phyloP scores from a whole-genome alignment of 352 stramenopile species.

The Globisporangium splendens region DNA sequence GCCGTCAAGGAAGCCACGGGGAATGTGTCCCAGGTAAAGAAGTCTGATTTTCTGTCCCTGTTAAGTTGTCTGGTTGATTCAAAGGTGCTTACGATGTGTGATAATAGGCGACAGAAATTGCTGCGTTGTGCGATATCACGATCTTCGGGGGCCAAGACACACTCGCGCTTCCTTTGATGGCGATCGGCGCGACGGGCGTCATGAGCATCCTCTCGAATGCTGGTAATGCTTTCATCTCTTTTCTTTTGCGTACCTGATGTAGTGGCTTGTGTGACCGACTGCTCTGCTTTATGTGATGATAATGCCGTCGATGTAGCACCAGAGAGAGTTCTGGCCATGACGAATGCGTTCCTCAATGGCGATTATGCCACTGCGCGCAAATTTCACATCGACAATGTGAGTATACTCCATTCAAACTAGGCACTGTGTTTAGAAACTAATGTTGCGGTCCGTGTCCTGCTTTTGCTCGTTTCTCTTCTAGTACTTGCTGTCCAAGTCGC shows the following conservation, averaged over 20 bases:
- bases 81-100: not conserved
- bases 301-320: no score
- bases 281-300: no score
- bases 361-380: not conserved
- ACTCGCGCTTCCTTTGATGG: constrained; percentile 87
- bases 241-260: no score
- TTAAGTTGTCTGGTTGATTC: not conserved
- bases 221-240: constrained; percentile 22
- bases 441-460: no score
- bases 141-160: constrained; percentile 91
- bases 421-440: no score
- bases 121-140: constrained; percentile 88
- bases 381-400: constrained; percentile 2
- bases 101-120: constrained; percentile 79
- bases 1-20: constrained; percentile 98
- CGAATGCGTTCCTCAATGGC: not conserved
- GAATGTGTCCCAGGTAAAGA: constrained; percentile 49
- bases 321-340: not conserved
- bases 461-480: constrained; percentile 1
- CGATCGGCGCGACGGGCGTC: constrained; percentile 84
- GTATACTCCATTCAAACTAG: not conserved
- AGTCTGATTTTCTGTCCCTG: not conserved
- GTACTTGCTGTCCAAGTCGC: constrained; percentile 55
- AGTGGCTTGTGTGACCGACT: no score
- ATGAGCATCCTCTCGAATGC: constrained; percentile 91